phyloP scores from a whole-genome alignment of 352 stramenopile genomes.

The Phytophthora sp. region DNA sequence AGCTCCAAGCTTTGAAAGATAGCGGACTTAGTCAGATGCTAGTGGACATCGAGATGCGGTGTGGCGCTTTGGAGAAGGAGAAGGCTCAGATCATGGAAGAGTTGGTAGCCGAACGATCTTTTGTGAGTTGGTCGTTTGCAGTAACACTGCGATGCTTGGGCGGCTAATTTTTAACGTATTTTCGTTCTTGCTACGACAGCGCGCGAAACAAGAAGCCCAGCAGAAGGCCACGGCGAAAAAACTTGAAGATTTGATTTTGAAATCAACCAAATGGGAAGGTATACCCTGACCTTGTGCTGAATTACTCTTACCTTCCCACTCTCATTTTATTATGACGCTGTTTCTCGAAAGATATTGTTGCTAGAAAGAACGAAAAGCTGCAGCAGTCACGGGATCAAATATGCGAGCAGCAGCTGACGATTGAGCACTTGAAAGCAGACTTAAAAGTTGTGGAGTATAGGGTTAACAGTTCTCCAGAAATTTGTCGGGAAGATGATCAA shows the following conservation, averaged over 20 bases:
- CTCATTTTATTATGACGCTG: conserved; percentile 10
- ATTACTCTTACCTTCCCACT: not conserved
- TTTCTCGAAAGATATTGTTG: conserved; percentile 40
- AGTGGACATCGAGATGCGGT: conserved; percentile 68
- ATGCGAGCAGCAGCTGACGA: conserved; percentile 56
- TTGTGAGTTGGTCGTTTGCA: conserved; percentile 33
- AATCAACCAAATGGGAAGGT: conserved; percentile 44
- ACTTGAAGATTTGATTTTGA: conserved; percentile 28
- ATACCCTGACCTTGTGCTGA: not conserved
- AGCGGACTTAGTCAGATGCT: conserved; percentile 72
- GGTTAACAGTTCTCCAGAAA: conserved; percentile 1
- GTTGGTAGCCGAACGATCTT: conserved; percentile 40
- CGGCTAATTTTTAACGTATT: not conserved
- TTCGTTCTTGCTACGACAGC: conserved; percentile 22
- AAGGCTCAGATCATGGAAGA: conserved; percentile 47
- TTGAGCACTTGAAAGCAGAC: conserved; percentile 69
- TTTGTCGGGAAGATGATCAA: conserved; percentile 32
- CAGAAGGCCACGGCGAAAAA: conserved; percentile 21
- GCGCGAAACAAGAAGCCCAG: conserved; percentile 27
- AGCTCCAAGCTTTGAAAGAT: conserved; percentile 68
- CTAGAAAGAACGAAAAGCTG: conserved; percentile 50
- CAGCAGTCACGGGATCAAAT: conserved; percentile 56
- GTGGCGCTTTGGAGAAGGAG: conserved; percentile 51
- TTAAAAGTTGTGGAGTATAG: conserved; percentile 32
- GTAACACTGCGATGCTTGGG: not conserved